Percentiles rank a stretch among this genome's conserved stretches.
phyloP scores from a whole-genome alignment of 1,284 basidiomycete species.

The Melampsora abietis-canadensis region DNA sequence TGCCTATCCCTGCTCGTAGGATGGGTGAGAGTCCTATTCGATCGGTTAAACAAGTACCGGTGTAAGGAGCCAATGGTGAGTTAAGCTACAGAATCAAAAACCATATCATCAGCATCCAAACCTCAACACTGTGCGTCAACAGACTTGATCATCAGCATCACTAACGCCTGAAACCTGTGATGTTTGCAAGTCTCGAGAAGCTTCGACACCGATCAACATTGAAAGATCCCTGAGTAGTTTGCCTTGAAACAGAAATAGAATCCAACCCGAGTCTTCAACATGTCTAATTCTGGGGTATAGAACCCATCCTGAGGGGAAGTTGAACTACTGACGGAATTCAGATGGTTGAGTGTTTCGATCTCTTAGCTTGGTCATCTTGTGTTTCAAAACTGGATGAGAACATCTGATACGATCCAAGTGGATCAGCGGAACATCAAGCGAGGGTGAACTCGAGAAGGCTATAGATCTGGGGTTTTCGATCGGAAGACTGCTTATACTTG shows the following conservation, averaged over 20 bases:
- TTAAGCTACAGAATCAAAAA: constrained; percentile 49
- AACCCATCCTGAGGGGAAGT: constrained; percentile 51
- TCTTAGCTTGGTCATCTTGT: constrained; percentile 68
- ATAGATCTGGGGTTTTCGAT: not conserved
- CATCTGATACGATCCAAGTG: constrained; percentile 3
- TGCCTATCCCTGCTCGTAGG: constrained; percentile 86
- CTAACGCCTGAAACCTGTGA: constrained; percentile 64
- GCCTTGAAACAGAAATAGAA: constrained; percentile 12
- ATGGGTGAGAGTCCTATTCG: constrained; percentile 83
- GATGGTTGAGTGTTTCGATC: constrained; percentile 64
- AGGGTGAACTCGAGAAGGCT: not conserved
- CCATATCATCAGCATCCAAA: constrained; percentile 18
- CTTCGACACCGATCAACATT: constrained; percentile 70
- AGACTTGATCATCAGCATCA: constrained; percentile 43
- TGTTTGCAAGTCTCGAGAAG: constrained; percentile 64
- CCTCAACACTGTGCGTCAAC: not conserved
- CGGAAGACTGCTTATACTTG: not conserved
- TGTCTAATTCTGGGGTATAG: not conserved
- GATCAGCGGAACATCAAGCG: not conserved
- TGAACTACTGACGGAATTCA: constrained; percentile 70
- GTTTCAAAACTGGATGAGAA: constrained; percentile 69
- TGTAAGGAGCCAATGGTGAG: constrained; percentile 55
- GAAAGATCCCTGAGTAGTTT: constrained; percentile 64
- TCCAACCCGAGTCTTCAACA: not conserved
- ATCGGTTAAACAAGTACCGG: constrained; percentile 56